These are phyloP conservation scores for Taphrina pruni DNA, from an alignment of 1,139 yeast species.

Conservation along the genomic window DNA sequence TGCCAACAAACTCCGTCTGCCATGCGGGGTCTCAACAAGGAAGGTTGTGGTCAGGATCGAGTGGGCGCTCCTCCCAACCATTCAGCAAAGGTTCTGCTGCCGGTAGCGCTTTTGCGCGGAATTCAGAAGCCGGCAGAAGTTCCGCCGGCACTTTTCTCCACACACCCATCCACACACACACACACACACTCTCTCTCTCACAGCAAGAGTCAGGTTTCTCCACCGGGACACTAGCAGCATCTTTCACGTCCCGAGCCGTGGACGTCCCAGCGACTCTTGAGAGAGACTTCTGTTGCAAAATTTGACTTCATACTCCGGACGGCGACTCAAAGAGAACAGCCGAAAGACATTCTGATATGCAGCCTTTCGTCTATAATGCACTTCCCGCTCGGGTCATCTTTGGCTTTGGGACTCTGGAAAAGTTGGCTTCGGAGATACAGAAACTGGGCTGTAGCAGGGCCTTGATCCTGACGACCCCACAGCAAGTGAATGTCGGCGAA, in stretches of 20 bases:
- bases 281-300: too few relatives aligned
- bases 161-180: background rate
- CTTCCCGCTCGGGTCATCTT: slow-evolving; percentile 39
- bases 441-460: slow-evolving; percentile 27
- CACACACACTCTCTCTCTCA: too few relatives aligned
- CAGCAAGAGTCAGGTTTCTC: background rate
- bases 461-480: slow-evolving; percentile 28
- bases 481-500: slow-evolving; percentile 25
- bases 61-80: too few relatives aligned
- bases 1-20: too few relatives aligned
- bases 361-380: slow-evolving; percentile 29
- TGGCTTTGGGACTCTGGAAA: slow-evolving; percentile 32
- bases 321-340: background rate
- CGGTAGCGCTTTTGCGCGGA: background rate
- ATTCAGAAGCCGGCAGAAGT: background rate
- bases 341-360: background rate
- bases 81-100: too few relatives aligned
- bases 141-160: slow-evolving; percentile 5
- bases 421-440: slow-evolving; percentile 28
- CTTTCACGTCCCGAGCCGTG: background rate
- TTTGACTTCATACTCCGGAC: background rate
- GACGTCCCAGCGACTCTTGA: too few relatives aligned
- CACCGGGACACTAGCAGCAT: background rate
- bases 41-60: too few relatives aligned
- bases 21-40: too few relatives aligned